Percentiles rank a stretch among this genome's conserved stretches.
phyloP scores from a whole-genome alignment of 805 yeast species.

The Maudiozyma turicensis region DNA sequence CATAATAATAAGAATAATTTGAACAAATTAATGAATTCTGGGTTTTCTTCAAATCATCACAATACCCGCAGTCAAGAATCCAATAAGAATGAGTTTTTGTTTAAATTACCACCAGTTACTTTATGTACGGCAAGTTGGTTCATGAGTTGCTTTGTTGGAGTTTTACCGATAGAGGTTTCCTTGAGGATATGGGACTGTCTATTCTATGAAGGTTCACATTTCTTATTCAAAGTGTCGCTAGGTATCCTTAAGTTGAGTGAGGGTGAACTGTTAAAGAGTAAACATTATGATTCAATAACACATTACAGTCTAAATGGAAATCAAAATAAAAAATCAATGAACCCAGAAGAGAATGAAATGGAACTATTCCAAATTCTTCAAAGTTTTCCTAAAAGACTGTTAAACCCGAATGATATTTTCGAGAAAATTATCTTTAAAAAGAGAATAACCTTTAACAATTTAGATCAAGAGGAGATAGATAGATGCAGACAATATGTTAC shows the following conservation, averaged over 20 bases:
- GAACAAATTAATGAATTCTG: constrained; percentile 1
- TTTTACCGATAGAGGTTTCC: constrained; percentile 79
- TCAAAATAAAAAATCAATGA: constrained; percentile 1
- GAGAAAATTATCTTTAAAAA: constrained; percentile 64
- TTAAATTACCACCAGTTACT: constrained; percentile 80
- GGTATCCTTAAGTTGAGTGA: constrained; percentile 72
- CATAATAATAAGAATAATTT: neutral
- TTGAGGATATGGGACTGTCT: constrained; percentile 90
- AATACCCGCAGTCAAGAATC: constrained; percentile 3
- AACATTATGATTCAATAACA: neutral
- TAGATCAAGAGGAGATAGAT: constrained; percentile 74
- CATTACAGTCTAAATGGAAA: constrained; percentile 2
- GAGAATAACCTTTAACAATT: constrained; percentile 58
- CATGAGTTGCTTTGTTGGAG: constrained; percentile 92
- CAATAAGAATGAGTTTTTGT: constrained; percentile 39
- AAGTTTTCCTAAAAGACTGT: constrained; percentile 59
- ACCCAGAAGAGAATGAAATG: constrained; percentile 37
- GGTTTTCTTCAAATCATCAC: neutral
- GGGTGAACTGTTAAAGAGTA: constrained; percentile 41
- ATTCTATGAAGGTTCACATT: constrained; percentile 84
- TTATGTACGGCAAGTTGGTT: constrained; percentile 96
- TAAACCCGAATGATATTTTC: constrained; percentile 61
- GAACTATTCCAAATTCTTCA: constrained; percentile 80
- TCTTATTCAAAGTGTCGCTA: constrained; percentile 72
- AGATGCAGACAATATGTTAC: constrained; percentile 72